Evolutionary conservation across 495 filamentous ascomycete genomes (phyloP).

Genomic region (Lophiostoma macrostomum): DNA sequence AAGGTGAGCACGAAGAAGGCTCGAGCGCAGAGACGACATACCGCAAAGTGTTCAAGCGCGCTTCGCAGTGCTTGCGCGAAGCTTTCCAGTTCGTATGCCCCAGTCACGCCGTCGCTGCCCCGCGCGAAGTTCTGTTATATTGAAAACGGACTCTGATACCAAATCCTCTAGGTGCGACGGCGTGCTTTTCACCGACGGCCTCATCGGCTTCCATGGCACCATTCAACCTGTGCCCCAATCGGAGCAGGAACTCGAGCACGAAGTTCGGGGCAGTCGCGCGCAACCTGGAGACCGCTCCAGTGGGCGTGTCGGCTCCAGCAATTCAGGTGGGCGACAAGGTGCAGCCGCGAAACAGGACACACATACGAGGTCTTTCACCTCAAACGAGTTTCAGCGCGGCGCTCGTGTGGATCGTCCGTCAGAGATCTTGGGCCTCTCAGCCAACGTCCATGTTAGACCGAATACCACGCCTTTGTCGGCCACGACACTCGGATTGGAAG

Average conservation of each 20-base stretch:
- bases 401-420: no score
- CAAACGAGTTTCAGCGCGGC: no score
- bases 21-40: neutral
- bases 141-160: no score
- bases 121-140: no score
- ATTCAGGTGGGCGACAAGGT: no score
- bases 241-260: neutral
- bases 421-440: neutral
- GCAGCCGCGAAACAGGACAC: no score
- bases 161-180: no score
- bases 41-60: neutral
- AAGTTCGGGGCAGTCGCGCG: neutral
- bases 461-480: neutral
- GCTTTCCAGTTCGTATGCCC: neutral
- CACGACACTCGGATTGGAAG: neutral
- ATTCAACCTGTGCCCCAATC: neutral
- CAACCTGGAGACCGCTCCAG: neutral
- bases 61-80: neutral
- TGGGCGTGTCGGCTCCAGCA: neutral
- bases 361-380: no score
- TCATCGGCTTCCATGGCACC: slow-evolving; percentile 1
- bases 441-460: neutral
- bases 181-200: slow-evolving; percentile 1
- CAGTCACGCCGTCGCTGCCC: no score
- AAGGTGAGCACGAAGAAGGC: neutral